These are phyloP conservation scores for Phytophthora melonis DNA, from an alignment of 352 stramenopile species.

Conservation along the genomic window DNA sequence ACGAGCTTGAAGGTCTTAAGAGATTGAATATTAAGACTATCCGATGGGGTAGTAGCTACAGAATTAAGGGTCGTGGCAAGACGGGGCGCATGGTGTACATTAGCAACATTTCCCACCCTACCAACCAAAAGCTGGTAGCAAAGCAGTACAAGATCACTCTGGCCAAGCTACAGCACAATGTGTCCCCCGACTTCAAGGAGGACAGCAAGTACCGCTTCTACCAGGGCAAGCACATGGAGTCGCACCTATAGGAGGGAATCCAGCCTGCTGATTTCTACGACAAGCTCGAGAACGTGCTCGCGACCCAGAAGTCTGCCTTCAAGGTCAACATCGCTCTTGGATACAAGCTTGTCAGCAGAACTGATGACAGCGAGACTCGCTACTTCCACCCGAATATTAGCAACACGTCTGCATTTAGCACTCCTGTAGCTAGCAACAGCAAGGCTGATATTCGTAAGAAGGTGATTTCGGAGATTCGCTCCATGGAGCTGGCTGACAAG, in stretches of 20 bases:
- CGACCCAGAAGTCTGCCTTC: conserved; percentile 4
- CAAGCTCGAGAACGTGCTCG: not conserved
- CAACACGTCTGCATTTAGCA: conserved; percentile 14
- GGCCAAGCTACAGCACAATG: not conserved
- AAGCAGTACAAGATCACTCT: not conserved
- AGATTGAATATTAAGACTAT: conserved; percentile 2
- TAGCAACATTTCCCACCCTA: not conserved
- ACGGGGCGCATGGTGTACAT: not conserved
- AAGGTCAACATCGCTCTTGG: conserved; percentile 17
- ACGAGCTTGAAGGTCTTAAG: not conserved
- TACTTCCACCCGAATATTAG: conserved; percentile 6
- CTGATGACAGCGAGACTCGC: not conserved
- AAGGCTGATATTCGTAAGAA: conserved; percentile 22
- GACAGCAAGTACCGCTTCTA: not conserved
- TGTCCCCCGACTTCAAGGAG: too few species aligned
- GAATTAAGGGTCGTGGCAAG: not conserved
- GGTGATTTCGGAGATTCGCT: conserved; percentile 18
- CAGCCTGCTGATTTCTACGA: not conserved
- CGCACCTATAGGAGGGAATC: conserved; percentile 1
- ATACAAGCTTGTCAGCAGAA: conserved; percentile 9
- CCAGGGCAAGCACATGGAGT: not conserved
- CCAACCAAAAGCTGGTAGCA: conserved; percentile 1
- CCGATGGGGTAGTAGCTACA: conserved; percentile 10
- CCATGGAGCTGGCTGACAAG: conserved; percentile 24
- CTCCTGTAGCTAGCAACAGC: conserved; percentile 22